These are phyloP conservation scores for Boletus tomentosulus DNA, from an alignment of 768 basidiomycete genomes.

Conservation along the genomic window DNA sequence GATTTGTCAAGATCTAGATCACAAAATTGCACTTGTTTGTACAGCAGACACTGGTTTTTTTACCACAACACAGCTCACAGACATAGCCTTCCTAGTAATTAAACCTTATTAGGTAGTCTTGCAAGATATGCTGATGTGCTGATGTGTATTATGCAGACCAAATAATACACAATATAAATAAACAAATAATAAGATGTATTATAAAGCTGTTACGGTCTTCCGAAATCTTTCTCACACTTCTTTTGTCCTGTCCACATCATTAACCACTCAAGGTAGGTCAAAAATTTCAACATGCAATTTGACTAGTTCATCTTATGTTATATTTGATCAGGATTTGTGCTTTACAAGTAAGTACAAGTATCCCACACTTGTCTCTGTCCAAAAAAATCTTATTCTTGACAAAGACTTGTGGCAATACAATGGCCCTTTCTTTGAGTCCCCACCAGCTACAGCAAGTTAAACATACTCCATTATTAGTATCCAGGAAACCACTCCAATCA, in stretches of 20 bases:
- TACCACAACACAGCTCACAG: no score
- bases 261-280: slow-evolving; percentile 1
- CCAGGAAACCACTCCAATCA: slow-evolving; percentile 1
- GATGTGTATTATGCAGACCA: not conserved
- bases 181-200: slow-evolving; percentile 8
- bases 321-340: not conserved
- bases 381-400: not conserved
- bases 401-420: not conserved
- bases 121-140: not conserved
- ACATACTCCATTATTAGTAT: slow-evolving; percentile 1
- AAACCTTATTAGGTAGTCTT: not conserved
- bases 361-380: not conserved
- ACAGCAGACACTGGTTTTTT: no score
- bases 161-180: slow-evolving; percentile 13
- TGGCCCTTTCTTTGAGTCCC: slow-evolving; percentile 20
- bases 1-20: no score
- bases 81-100: not conserved
- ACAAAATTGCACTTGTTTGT: no score
- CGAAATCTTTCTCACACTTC: not conserved
- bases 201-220: not conserved
- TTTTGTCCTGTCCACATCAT: not conserved
- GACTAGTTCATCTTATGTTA: not conserved
- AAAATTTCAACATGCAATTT: not conserved
- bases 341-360: not conserved
- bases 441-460: slow-evolving; percentile 5